Conservation (phyloP, 2,329 filamentous ascomycete genomes). For the Fusarium sp. region DNA sequence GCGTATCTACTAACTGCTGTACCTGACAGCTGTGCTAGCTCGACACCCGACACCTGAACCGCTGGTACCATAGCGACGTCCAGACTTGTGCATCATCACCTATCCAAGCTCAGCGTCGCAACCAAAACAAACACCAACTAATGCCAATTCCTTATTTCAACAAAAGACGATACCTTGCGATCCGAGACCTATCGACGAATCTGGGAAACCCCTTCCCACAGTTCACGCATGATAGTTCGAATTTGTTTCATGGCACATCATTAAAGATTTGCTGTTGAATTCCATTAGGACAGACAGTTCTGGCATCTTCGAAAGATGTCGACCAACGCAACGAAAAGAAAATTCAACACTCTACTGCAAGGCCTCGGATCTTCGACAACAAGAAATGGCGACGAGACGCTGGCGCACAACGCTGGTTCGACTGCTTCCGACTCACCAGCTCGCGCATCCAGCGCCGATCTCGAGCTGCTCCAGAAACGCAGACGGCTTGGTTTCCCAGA, state of each 20-base stretch:
- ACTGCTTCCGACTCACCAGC: slow-evolving; percentile 22
- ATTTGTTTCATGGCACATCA: neutral
- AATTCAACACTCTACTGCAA: slow-evolving; percentile 82
- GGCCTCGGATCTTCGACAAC: slow-evolving; percentile 64
- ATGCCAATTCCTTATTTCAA: neutral
- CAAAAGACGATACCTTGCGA: neutral
- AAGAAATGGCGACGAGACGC: slow-evolving; percentile 21
- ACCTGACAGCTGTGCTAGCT: neutral
- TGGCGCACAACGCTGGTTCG: slow-evolving; percentile 13
- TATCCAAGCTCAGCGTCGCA: slow-evolving; percentile 13
- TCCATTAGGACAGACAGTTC: neutral
- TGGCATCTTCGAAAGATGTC: slow-evolving; percentile 57
- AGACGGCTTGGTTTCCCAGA: slow-evolving; percentile 62
- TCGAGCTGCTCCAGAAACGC: slow-evolving; percentile 64
- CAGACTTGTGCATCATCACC: slow-evolving; percentile 19
- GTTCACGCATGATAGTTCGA: neutral
- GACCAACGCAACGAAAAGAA: slow-evolving; percentile 80
- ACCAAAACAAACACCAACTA: slow-evolving; percentile 30
- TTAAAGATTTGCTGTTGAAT: neutral
- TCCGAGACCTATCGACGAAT: neutral
- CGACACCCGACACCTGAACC: slow-evolving; percentile 3
- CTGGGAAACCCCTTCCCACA: neutral
- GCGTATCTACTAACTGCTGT: neutral
- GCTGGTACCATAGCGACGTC: slow-evolving; percentile 23
- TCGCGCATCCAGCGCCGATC: slow-evolving; percentile 46